phyloP scores from a whole-genome alignment of 495 filamentous ascomycete species.

The Terfezia boudieri region DNA sequence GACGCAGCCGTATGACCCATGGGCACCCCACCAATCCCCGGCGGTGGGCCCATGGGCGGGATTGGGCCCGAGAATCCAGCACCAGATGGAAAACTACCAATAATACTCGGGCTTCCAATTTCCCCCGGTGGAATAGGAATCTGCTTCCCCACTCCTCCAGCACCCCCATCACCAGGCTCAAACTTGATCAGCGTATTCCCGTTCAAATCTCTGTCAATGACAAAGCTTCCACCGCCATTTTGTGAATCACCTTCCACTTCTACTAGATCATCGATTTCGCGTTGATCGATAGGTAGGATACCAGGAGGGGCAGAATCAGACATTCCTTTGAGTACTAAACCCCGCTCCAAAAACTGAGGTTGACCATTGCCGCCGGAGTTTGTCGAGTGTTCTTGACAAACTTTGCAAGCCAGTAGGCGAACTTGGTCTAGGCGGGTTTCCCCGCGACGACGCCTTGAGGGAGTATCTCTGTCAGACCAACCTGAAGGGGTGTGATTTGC shows the following conservation, averaged over 20 bases:
- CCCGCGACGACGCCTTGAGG: conserved; percentile 11
- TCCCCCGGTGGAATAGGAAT: neutral
- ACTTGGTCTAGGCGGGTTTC: conserved; percentile 12
- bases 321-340: conserved; percentile 41
- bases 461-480: conserved; percentile 18
- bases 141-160: neutral
- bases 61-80: neutral
- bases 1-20: neutral
- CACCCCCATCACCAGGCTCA: neutral
- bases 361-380: conserved; percentile 14
- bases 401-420: conserved; percentile 11
- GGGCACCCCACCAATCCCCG: neutral
- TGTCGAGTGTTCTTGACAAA: conserved; percentile 11
- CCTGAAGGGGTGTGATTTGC: conserved; percentile 6
- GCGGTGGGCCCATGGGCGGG: neutral
- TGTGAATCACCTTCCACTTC: conserved; percentile 70
- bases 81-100: neutral
- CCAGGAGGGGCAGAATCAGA: conserved; percentile 37
- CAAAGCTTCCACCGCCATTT: conserved; percentile 75
- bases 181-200: neutral
- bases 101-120: neutral
- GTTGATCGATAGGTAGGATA: conserved; percentile 7
- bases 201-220: neutral
- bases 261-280: conserved; percentile 26
- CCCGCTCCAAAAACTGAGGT: conserved; percentile 41